A percentile compares a stretch with the other conserved stretches of the same genome.
These are phyloP conservation scores for Henningerozyma blattae DNA, from an alignment of 805 yeast species.

Conservation along the genomic window DNA sequence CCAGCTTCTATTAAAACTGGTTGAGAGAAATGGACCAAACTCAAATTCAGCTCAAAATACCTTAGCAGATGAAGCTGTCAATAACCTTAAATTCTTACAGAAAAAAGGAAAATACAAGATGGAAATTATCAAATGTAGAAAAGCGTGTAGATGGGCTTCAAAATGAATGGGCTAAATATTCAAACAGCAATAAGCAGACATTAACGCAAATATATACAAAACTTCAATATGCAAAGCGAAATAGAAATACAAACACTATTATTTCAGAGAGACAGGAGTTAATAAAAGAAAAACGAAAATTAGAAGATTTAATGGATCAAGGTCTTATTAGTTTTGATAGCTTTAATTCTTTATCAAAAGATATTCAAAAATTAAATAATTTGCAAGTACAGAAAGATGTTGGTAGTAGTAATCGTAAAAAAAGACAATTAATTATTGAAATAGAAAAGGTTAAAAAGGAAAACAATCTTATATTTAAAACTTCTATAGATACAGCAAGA, in stretches of 20 bases:
- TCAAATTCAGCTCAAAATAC: constrained; percentile 9
- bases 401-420: too few species aligned
- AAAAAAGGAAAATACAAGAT: constrained; percentile 10
- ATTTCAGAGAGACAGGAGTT: constrained; percentile 11
- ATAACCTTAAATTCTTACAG: constrained; percentile 4
- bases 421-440: too few species aligned
- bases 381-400: constrained; percentile 2
- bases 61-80: constrained; percentile 8
- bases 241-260: constrained; percentile 4
- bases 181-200: constrained; percentile 7
- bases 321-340: constrained; percentile 8
- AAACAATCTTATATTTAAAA: constrained; percentile 3
- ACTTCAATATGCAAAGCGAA: constrained; percentile 11
- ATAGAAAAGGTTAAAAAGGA: not conserved
- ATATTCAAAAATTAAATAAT: constrained; percentile 9
- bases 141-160: constrained; percentile 4
- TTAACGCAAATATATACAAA: constrained; percentile 10
- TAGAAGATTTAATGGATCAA: constrained; percentile 5
- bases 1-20: constrained; percentile 1
- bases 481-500: constrained; percentile 13
- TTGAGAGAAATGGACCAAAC: not conserved
- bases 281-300: constrained; percentile 10
- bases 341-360: constrained; percentile 3
- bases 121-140: constrained; percentile 10
- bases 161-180: constrained; percentile 6